A percentile compares a stretch with the other conserved stretches of the same genome.
Evolutionary conservation across 2,329 filamentous ascomycete genomes (phyloP).

Genomic region (Xylaria sp.): DNA sequence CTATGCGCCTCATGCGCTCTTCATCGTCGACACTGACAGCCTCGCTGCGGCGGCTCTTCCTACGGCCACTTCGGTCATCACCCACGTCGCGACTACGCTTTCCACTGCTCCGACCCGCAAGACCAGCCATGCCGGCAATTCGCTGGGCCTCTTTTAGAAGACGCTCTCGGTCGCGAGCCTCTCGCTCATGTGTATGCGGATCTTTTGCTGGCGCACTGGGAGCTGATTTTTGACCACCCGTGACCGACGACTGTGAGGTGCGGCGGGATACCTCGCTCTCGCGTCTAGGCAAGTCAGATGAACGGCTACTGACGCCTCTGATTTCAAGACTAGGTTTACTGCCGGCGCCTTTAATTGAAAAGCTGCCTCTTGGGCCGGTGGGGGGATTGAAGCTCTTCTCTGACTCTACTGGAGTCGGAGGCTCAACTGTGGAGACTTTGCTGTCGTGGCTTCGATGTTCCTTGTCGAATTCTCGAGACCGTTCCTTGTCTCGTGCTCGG

Average conservation of each 20-base stretch:
- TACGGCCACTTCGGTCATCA: conserved; percentile 59
- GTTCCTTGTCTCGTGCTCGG: conserved; percentile 51
- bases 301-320: conserved; percentile 50
- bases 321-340: conserved; percentile 46
- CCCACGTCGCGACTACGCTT: conserved; percentile 60
- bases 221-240: conserved; percentile 41
- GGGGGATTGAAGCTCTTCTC: conserved; percentile 58
- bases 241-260: conserved; percentile 51
- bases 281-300: conserved; percentile 44
- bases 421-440: conserved; percentile 50
- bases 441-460: conserved; percentile 49
- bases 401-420: conserved; percentile 50
- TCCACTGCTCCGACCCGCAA: conserved; percentile 58
- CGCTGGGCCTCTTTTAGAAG: conserved; percentile 76
- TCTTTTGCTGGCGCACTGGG: conserved; percentile 55
- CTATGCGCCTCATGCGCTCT: conserved; percentile 65
- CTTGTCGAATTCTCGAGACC: conserved; percentile 53
- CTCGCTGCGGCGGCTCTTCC: conserved; percentile 63
- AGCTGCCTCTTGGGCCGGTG: conserved; percentile 53
- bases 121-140: conserved; percentile 68
- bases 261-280: conserved; percentile 52
- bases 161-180: conserved; percentile 72
- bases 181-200: conserved; percentile 76
- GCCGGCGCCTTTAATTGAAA: conserved; percentile 47
- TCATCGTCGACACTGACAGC: conserved; percentile 60